These are phyloP conservation scores for Hordeum pubiflorum DNA, from an alignment of 202 grass and related monocot species.

Conservation along the genomic window DNA sequence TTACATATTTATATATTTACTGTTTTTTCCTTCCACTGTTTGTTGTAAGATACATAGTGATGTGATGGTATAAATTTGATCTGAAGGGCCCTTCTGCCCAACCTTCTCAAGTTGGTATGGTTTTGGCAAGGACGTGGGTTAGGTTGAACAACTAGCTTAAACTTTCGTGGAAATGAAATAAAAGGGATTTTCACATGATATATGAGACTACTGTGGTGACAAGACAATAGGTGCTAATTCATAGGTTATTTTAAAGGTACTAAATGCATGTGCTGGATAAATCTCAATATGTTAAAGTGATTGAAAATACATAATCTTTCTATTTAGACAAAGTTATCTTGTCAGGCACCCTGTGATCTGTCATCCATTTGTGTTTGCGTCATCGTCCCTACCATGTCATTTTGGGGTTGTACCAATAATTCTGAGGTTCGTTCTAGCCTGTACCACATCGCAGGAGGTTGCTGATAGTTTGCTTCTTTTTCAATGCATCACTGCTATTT, in stretches of 20 bases:
- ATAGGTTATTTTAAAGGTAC: neutral
- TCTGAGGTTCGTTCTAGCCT: neutral
- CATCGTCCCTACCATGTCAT: neutral
- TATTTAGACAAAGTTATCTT: neutral
- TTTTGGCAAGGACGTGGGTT: neutral
- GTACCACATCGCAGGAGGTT: neutral
- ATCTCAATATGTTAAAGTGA: neutral
- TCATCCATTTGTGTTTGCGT: neutral
- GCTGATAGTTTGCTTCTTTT: neutral
- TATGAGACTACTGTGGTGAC: neutral
- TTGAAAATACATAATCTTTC: neutral
- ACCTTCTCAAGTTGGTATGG: neutral
- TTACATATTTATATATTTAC: neutral
- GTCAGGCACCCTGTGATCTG: neutral
- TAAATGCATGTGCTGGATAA: neutral
- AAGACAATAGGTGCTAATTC: neutral
- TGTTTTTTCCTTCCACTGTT: neutral
- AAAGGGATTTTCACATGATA: neutral
- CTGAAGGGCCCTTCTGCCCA: too few relatives aligned
- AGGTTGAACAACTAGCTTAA: neutral
- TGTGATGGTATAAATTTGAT: neutral
- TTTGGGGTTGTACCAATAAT: neutral
- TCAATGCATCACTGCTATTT: neutral
- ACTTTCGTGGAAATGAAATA: neutral
- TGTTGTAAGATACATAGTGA: neutral